Evolutionary conservation across 1,284 basidiomycete genomes (phyloP).

Genomic region (Leccinum subrobustum): DNA sequence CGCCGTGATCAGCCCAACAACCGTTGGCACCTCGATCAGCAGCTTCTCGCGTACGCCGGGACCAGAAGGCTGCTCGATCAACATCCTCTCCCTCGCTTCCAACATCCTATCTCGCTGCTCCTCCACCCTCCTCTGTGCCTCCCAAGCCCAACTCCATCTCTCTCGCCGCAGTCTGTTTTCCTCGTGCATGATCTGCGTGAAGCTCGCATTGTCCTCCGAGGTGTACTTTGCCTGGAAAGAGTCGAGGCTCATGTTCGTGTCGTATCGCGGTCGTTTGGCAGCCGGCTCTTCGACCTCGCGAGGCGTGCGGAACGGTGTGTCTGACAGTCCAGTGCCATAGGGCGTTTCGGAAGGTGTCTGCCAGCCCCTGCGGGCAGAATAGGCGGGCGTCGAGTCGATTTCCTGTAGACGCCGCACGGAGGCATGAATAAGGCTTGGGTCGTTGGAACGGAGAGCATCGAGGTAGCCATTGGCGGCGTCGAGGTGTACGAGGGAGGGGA

Average conservation of each 20-base stretch:
- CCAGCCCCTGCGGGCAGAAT: slow-evolving; percentile 36
- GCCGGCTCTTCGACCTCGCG: slow-evolving; percentile 38
- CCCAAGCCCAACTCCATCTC: slow-evolving; percentile 87
- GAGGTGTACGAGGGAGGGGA: slow-evolving; percentile 85
- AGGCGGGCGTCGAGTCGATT: slow-evolving; percentile 51
- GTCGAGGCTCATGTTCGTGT: slow-evolving; percentile 70
- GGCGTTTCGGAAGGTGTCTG: slow-evolving; percentile 68
- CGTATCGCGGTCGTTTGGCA: slow-evolving; percentile 56
- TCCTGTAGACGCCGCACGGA: slow-evolving; percentile 74
- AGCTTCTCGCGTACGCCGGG: slow-evolving; percentile 68
- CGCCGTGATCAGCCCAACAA: slow-evolving; percentile 54
- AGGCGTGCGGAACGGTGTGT: slow-evolving; percentile 61
- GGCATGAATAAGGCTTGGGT: slow-evolving; percentile 69
- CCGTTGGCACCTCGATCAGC: slow-evolving; percentile 55
- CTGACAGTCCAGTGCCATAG: slow-evolving; percentile 55
- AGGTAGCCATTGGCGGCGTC: slow-evolving; percentile 87
- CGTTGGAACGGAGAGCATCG: slow-evolving; percentile 70
- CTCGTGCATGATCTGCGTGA: slow-evolving; percentile 84
- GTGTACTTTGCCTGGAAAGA: slow-evolving; percentile 88
- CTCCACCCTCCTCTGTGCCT: slow-evolving; percentile 80
- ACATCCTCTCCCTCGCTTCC: slow-evolving; percentile 61
- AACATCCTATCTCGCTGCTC: slow-evolving; percentile 59
- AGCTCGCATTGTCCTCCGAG: slow-evolving; percentile 94
- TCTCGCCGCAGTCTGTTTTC: slow-evolving; percentile 83
- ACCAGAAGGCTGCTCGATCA: slow-evolving; percentile 63